These are phyloP conservation scores for Cenchrus purpureus DNA, from an alignment of 176 grass and related monocot genomes.

Conservation along the genomic window DNA sequence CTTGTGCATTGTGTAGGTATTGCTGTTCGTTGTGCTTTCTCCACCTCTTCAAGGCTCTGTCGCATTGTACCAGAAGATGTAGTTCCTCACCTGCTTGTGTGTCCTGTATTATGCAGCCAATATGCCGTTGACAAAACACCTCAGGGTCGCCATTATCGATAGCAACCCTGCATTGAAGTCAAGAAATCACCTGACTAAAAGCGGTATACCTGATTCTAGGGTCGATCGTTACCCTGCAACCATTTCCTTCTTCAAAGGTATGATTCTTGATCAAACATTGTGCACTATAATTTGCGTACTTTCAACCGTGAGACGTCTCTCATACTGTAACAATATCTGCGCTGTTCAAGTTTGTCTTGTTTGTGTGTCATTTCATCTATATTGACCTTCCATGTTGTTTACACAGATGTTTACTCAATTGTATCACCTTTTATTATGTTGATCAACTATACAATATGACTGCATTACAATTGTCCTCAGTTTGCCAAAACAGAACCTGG, in stretches of 20 bases:
- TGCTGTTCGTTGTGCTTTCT: constrained; percentile 15
- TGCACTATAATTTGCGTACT: background rate
- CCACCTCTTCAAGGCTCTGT: too few relatives aligned
- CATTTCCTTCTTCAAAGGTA: constrained; percentile 90
- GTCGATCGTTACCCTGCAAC: constrained; percentile 90
- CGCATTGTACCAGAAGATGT: background rate
- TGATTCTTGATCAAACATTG: constrained; percentile 7
- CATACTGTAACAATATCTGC: background rate
- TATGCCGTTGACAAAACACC: constrained; percentile 78
- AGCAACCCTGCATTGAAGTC: constrained; percentile 69
- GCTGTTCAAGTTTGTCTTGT: background rate
- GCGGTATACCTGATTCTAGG: constrained; percentile 71
- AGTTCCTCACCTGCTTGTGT: constrained; percentile 32
- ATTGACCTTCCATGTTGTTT: background rate
- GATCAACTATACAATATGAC: background rate
- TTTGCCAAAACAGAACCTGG: background rate
- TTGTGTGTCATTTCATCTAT: background rate
- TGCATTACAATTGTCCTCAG: background rate
- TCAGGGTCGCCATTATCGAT: constrained; percentile 72
- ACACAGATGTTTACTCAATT: background rate
- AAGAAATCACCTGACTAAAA: constrained; percentile 65
- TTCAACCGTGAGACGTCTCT: background rate
- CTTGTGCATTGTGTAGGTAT: constrained; percentile 94
- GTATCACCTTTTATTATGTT: background rate
- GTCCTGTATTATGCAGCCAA: constrained; percentile 54